Evolutionary conservation across 1,284 basidiomycete genomes (phyloP), one percentile per base, ranked within the genome.

Genomic region (Ganoderma lingzhi): DNA sequence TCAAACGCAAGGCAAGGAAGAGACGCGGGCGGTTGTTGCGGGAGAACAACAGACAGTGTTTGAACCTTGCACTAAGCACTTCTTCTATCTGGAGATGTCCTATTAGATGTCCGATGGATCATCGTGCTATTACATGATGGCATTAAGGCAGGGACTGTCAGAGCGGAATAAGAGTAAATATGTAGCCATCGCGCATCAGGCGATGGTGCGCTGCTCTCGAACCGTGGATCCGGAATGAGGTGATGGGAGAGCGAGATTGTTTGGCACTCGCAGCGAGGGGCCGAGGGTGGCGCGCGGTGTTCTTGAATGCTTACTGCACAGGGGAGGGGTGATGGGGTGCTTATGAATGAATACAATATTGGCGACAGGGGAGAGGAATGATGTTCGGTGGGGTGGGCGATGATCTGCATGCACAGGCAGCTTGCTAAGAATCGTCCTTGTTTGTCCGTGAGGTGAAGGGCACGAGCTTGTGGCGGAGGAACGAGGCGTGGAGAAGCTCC

Each of bases 171-270:
- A 4, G 62, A 61, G 66, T 66, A 48, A 61, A 64, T 66, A 48
- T 23, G 2, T 48, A 48, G 23, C 71, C 68, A 58, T 66, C 71
- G 60, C 66, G 51, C 68, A 72, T 72, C 71, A 70, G 60, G 58
- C 37, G 59, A 68, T 70, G 68, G 68, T 62, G 66, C 64, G 68
- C 44, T 69, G 56, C 62, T 70, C 60, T 70, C 61, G 71, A 66
- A 66, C 66, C 66, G 71, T 59, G 64, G 39, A 67, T 62, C 68
- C 71, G 71, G 69, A 65, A 71, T 69, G 64, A 64, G 64, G 37
- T 71, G 70, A 71, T 71, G 70, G 62, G 58, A 15, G 28, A 28
- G 59, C 42, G 6, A 41, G 56, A 60, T 60, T 62, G 63, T 51
- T 62, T 68, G 65, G 32, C 53, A 62, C 17, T 60, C n/a, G 55